phyloP scores from a whole-genome alignment of 352 stramenopile species.

The Sclerospora graminicola region DNA sequence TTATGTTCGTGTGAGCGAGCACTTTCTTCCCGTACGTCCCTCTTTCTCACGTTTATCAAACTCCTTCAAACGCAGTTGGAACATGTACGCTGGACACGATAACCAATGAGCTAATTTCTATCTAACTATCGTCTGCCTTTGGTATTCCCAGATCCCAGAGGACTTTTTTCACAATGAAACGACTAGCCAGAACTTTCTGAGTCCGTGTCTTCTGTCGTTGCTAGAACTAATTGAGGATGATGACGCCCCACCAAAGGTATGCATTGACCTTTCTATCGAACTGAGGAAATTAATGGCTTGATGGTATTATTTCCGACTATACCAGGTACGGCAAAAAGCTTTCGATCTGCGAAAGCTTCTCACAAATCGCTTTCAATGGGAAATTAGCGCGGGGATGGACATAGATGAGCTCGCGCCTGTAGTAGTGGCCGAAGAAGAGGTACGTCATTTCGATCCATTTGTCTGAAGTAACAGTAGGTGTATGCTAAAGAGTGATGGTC shows the following conservation, averaged over 20 bases:
- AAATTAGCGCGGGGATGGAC: slow-evolving; percentile 12
- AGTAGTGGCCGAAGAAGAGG: slow-evolving; percentile 29
- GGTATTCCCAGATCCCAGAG: slow-evolving; percentile 29
- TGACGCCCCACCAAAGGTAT: slow-evolving; percentile 27
- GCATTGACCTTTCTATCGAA: no score
- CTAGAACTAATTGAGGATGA: slow-evolving; percentile 50
- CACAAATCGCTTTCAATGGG: slow-evolving; percentile 27
- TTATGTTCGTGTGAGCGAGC: slow-evolving; percentile 54
- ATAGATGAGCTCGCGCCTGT: slow-evolving; percentile 42
- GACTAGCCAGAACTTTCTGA: slow-evolving; percentile 55
- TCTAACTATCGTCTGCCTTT: neutral
- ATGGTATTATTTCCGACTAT: neutral
- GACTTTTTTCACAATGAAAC: slow-evolving; percentile 67
- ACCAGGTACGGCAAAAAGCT: slow-evolving; percentile 24
- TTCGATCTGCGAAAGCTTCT: slow-evolving; percentile 26
- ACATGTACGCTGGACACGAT: slow-evolving; percentile 21
- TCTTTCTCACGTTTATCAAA: slow-evolving; percentile 53
- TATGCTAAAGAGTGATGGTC: slow-evolving; percentile 17
- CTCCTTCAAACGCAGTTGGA: slow-evolving; percentile 44
- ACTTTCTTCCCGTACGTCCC: slow-evolving; percentile 21
- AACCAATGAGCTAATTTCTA: neutral
- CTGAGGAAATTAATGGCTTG: no score
- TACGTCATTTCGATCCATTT: slow-evolving; percentile 3
- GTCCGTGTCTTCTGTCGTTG: slow-evolving; percentile 43
- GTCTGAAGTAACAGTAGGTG: slow-evolving; percentile 9